Evolutionary conservation across 1,139 yeast genomes (phyloP).

Genomic region (Neolecta irregularis): DNA sequence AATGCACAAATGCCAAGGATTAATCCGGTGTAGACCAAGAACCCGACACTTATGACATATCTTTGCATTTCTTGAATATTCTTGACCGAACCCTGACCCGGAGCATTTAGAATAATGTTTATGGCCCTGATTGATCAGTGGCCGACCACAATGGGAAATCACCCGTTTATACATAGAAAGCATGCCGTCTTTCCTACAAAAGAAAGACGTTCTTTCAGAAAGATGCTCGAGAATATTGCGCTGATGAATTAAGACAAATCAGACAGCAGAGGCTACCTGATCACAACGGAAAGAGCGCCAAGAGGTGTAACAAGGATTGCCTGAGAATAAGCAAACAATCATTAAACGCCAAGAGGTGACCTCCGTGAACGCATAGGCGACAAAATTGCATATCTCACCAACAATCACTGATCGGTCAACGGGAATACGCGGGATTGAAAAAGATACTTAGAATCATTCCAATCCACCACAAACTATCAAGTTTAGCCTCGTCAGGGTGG

Average conservation of each 20-base stretch:
- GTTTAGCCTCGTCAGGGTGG: too few species aligned
- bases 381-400: conserved; percentile 14
- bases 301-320: conserved; percentile 15
- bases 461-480: conserved; percentile 16
- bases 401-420: conserved; percentile 7
- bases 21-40: conserved; percentile 10
- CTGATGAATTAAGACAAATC: background rate
- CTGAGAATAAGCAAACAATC: background rate
- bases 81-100: conserved; percentile 10
- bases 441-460: conserved; percentile 10
- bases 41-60: conserved; percentile 8
- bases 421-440: background rate
- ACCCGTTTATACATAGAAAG: conserved; percentile 13
- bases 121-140: too few species aligned
- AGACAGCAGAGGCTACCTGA: background rate
- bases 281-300: conserved; percentile 15
- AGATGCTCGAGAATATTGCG: conserved; percentile 13
- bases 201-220: conserved; percentile 14
- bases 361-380: conserved; percentile 15
- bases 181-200: conserved; percentile 15
- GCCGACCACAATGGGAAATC: conserved; percentile 2
- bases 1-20: conserved; percentile 7
- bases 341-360: background rate
- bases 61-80: conserved; percentile 13
- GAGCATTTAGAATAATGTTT: conserved; percentile 13